These are phyloP conservation scores for Tanacetum coccineum DNA, from an alignment of 129 eudicot species.

Conservation along the genomic window DNA sequence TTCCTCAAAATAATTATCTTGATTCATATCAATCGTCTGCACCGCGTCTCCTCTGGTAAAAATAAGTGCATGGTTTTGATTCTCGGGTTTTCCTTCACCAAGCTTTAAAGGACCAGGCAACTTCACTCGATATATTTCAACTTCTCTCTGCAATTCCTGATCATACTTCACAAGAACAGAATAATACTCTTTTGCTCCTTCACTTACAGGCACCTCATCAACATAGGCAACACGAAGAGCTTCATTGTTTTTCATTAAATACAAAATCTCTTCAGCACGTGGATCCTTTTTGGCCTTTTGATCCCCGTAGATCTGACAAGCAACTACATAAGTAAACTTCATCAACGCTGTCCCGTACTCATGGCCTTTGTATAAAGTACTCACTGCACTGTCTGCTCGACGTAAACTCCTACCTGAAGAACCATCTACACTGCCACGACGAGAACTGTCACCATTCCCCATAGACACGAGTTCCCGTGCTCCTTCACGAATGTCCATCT, in stretches of 20 bases:
- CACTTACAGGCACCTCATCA: slow-evolving; percentile 65
- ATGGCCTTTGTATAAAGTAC: slow-evolving; percentile 65
- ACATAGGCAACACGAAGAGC: slow-evolving; percentile 99
- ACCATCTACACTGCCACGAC: slow-evolving; percentile 33
- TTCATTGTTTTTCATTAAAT: slow-evolving; percentile 74
- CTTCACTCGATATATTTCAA: slow-evolving; percentile 85
- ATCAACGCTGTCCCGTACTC: slow-evolving; percentile 78
- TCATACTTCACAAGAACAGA: slow-evolving; percentile 97
- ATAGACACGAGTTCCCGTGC: slow-evolving; percentile 58
- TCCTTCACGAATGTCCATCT: slow-evolving; percentile 92
- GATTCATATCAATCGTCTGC: slow-evolving; percentile 97
- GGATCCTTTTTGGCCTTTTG: slow-evolving; percentile 92
- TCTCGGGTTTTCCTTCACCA: slow-evolving; percentile 98
- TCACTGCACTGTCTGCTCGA: slow-evolving; percentile 64
- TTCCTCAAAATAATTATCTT: slow-evolving; percentile 93
- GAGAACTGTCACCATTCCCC: slow-evolving; percentile 38
- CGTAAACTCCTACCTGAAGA: slow-evolving; percentile 49
- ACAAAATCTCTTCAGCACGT: slow-evolving; percentile 82
- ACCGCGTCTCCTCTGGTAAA: slow-evolving; percentile 95
- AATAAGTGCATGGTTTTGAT: slow-evolving; percentile 88
- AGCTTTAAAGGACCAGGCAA: slow-evolving; percentile 96
- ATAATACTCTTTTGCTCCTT: slow-evolving; percentile 48
- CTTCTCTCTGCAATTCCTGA: slow-evolving; percentile 64
- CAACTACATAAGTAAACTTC: slow-evolving; percentile 93
- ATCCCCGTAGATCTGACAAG: slow-evolving; percentile 94